Evolutionary conservation across 139 green algal genomes (phyloP), one percentile per base, ranked within the genome.

Genomic region (Closterium sp.): DNA sequence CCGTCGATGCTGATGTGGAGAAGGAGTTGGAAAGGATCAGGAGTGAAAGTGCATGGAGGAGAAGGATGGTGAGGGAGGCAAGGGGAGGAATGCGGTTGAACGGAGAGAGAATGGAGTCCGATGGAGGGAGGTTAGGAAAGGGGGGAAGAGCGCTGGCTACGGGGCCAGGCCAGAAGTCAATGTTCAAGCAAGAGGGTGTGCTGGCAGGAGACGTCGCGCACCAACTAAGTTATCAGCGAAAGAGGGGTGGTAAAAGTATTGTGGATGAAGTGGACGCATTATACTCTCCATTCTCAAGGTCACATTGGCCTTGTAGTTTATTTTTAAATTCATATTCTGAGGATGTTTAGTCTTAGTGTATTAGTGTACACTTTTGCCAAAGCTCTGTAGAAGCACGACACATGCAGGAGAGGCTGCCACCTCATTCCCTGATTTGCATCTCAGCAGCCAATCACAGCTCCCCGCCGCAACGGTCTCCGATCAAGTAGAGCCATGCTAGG

Each of bases 11-110:
- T 76, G 55, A 76, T 76, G 55, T 76, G 55, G 69, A 86, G 21
- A 91, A 89, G 88, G 88, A 89, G 88, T 12, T 34, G 88, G 34
- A 34, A 30, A 86, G 28, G 69, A 76, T 76, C 23, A 3, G 55
- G 55, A 76, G 55, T 28, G 55, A 76, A 19, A 76, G 55, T 76
- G 55, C 55, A 76, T 16, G 25, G 55, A 76, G 12, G 55, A 76
- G 55, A 76, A 76, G 55, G 55, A 76, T 28, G 55, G 55, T 16
- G 25, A 76, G 23, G 55, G 55, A 16, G 55, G 55, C 55, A 16
- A 76, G 55, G 25, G 55, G 43, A 66, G 9, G 55, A 76, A 19
- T 76, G 55, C 23, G 55, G 55, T 16, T 76, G 55, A 76, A 19
- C 55, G 25, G 55, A 76, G 55, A 76, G 55, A 76, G 55, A 19